A percentile compares a stretch with the other conserved stretches of the same genome.
Evolutionary conservation across 2,329 filamentous ascomycete genomes (phyloP).

Genomic region (Colletotrichum brevisporum): DNA sequence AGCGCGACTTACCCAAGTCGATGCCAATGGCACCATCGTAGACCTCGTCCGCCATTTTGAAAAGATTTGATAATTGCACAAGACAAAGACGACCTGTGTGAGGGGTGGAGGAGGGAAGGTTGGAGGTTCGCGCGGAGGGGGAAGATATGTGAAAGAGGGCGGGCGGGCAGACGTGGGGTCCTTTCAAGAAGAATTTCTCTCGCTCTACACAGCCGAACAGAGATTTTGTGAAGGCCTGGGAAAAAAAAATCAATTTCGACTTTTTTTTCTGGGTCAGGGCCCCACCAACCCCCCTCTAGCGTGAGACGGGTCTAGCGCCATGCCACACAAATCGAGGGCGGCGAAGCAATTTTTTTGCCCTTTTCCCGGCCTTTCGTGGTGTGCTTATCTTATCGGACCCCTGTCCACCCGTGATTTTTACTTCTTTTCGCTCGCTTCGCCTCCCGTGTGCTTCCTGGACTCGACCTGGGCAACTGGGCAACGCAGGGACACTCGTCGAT

Average conservation of each 20-base stretch:
- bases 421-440: constrained; percentile 28
- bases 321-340: constrained; percentile 38
- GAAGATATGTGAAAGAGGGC: constrained; percentile 39
- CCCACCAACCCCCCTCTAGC: constrained; percentile 38
- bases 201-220: constrained; percentile 35
- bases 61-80: constrained; percentile 39
- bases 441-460: not conserved
- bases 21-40: constrained; percentile 99
- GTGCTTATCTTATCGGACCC: constrained; percentile 39
- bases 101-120: constrained; percentile 42
- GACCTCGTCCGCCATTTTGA: constrained; percentile 94
- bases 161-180: constrained; percentile 40
- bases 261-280: constrained; percentile 40
- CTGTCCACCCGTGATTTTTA: constrained; percentile 3
- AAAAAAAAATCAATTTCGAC: constrained; percentile 42
- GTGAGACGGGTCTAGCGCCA: constrained; percentile 29
- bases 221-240: constrained; percentile 39
- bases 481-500: not conserved
- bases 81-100: constrained; percentile 42
- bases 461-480: not conserved
- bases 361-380: constrained; percentile 30
- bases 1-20: constrained; percentile 85
- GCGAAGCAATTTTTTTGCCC: constrained; percentile 34
- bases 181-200: constrained; percentile 42
- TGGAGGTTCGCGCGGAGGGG: constrained; percentile 40